A percentile compares a stretch with the other conserved stretches of the same genome.
Conservation (phyloP, 2,329 filamentous ascomycete genomes). For the Apiospora pterosperma region DNA sequence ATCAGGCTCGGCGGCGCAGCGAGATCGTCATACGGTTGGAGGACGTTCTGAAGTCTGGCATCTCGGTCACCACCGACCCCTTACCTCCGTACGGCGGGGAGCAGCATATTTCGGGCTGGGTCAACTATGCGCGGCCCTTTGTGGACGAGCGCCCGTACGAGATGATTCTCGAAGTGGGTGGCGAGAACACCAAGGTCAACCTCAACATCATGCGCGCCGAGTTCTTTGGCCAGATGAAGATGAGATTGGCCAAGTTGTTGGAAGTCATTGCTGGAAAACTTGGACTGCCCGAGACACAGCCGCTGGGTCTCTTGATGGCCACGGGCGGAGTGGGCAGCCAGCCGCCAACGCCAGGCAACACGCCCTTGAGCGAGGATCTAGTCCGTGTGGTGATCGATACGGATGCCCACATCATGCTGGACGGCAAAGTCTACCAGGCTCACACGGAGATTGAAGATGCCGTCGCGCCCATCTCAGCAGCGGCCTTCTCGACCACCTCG, state of each 20-base stretch:
- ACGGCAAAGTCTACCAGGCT: conserved; percentile 47
- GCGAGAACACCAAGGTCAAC: conserved; percentile 51
- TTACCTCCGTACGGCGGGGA: conserved; percentile 18
- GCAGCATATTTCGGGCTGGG: conserved; percentile 44
- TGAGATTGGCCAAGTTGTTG: conserved; percentile 69
- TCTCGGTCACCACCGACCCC: conserved; percentile 59
- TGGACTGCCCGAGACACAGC: conserved; percentile 59
- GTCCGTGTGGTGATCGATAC: conserved; percentile 62
- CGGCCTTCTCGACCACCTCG: conserved; percentile 28
- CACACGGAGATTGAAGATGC: conserved; percentile 23
- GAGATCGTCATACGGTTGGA: conserved; percentile 81
- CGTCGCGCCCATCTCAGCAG: conserved; percentile 5
- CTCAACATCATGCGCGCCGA: conserved; percentile 54
- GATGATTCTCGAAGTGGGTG: conserved; percentile 76
- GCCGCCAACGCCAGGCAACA: conserved; percentile 65
- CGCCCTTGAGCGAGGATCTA: conserved; percentile 65
- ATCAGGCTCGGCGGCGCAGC: conserved; percentile 61
- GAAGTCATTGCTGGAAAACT: conserved; percentile 81
- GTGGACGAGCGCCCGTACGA: conserved; percentile 73
- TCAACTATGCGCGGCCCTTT: conserved; percentile 81
- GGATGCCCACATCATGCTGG: conserved; percentile 56
- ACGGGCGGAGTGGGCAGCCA: conserved; percentile 59
- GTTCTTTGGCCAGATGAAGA: conserved; percentile 70
- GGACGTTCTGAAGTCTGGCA: conserved; percentile 84
- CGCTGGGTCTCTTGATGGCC: conserved; percentile 65